Percentiles rank a stretch among this genome's conserved stretches.
phyloP scores from a whole-genome alignment of 768 basidiomycete species.

The Pulveroboletus sp. region DNA sequence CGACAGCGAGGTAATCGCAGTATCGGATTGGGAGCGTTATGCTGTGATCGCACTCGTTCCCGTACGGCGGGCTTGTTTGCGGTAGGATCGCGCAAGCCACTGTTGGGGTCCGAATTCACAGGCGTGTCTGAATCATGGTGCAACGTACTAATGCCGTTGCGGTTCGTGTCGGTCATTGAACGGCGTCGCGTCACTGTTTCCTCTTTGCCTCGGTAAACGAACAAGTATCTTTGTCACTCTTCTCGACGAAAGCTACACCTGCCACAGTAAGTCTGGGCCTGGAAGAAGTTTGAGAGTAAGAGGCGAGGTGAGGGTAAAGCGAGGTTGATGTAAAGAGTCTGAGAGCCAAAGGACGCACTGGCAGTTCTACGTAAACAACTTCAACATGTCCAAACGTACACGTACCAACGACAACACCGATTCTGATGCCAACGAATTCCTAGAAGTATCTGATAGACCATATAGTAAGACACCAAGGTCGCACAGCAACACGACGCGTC shows the following conservation, averaged over 20 bases:
- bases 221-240: not conserved
- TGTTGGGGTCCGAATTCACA: conserved; percentile 1
- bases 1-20: conserved; percentile 41
- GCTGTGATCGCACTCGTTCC: conserved; percentile 50
- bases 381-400: conserved; percentile 31
- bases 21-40: conserved; percentile 45
- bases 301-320: too few relatives aligned
- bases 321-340: too few relatives aligned
- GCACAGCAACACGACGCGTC: conserved; percentile 15
- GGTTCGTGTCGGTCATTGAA: conserved; percentile 18
- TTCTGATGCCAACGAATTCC: conserved; percentile 12
- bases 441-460: conserved; percentile 23
- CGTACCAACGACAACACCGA: conserved; percentile 12
- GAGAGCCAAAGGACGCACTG: too few relatives aligned
- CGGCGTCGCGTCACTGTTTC: conserved; percentile 1
- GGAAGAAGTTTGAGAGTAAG: not conserved
- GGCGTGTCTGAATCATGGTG: not conserved
- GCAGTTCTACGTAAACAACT: too few relatives aligned
- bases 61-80: conserved; percentile 1
- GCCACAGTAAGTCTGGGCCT: not conserved
- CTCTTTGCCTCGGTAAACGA: not conserved
- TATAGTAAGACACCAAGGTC: conserved; percentile 10
- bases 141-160: conserved; percentile 7
- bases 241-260: not conserved
- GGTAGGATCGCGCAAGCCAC: not conserved